These are phyloP conservation scores for Globisporangium megalacanthum DNA, from an alignment of 352 stramenopile species.

Conservation along the genomic window DNA sequence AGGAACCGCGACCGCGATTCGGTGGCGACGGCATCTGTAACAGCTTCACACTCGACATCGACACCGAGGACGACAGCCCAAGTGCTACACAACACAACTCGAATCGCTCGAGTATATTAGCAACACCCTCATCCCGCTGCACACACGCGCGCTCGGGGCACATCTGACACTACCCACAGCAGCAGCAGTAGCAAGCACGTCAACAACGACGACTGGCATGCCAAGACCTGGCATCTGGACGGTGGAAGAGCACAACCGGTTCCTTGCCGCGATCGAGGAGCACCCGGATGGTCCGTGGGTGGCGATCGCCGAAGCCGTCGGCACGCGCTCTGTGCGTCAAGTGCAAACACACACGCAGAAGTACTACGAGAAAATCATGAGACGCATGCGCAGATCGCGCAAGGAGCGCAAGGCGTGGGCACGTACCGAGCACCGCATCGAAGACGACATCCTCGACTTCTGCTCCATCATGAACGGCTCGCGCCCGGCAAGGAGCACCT, in stretches of 20 bases:
- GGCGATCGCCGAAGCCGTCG: conserved; percentile 31
- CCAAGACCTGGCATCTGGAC: conserved; percentile 26
- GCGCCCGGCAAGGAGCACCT: not conserved
- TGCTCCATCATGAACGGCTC: conserved; percentile 2
- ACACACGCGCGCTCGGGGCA: too few species aligned
- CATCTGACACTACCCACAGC: too few species aligned
- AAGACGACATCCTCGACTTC: conserved; percentile 25
- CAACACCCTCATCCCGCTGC: too few species aligned
- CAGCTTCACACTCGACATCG: not conserved
- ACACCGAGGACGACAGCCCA: too few species aligned
- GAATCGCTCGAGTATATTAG: not conserved
- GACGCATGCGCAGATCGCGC: too few species aligned
- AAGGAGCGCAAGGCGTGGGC: too few species aligned
- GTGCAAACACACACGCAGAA: too few species aligned
- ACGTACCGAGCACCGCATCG: conserved; percentile 50
- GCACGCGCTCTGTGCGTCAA: conserved; percentile 49
- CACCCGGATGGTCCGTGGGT: conserved; percentile 41
- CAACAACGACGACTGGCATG: not conserved
- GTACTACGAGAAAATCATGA: too few species aligned
- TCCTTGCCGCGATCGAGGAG: conserved; percentile 40
- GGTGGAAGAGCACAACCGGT: conserved; percentile 52
- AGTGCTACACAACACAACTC: not conserved
- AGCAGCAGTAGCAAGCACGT: not conserved
- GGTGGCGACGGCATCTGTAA: too few species aligned
- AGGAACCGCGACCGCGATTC: too few species aligned